Conservation (phyloP, 176 grass and related monocot genomes). For the Bolboschoenus planiculmis region DNA sequence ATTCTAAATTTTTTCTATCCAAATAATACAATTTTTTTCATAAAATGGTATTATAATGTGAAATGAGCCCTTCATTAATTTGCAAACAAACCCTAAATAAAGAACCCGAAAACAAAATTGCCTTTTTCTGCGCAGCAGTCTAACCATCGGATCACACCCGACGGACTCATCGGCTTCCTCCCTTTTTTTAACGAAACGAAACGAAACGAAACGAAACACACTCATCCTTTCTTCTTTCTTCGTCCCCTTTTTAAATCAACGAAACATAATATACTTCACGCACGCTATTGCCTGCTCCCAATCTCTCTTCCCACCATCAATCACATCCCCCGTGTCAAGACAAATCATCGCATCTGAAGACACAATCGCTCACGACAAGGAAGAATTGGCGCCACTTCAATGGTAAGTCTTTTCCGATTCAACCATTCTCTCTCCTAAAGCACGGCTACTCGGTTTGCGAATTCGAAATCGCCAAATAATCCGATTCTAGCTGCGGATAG, state of each 20-base stretch:
- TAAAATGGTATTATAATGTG: no score
- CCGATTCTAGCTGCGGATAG: no score
- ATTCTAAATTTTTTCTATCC: no score
- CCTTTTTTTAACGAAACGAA: neutral
- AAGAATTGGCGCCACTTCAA: neutral
- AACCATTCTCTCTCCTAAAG: no score
- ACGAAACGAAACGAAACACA: no score
- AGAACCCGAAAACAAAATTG: neutral
- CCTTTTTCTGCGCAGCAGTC: neutral
- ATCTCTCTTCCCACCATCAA: neutral
- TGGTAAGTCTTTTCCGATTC: neutral
- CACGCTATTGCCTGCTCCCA: neutral
- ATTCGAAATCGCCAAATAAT: no score
- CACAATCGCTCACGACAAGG: neutral
- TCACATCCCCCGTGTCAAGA: neutral
- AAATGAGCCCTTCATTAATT: neutral
- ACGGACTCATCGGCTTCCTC: neutral
- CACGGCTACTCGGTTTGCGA: no score
- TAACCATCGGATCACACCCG: neutral
- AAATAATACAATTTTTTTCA: no score
- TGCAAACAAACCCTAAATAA: neutral
- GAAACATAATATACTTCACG: neutral
- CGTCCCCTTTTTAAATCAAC: neutral
- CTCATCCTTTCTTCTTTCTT: neutral
- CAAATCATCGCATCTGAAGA: neutral